Evolutionary conservation across 306 rosid species (phyloP), one percentile per base, ranked within the genome.

Genomic region (Mimosa pudica): DNA sequence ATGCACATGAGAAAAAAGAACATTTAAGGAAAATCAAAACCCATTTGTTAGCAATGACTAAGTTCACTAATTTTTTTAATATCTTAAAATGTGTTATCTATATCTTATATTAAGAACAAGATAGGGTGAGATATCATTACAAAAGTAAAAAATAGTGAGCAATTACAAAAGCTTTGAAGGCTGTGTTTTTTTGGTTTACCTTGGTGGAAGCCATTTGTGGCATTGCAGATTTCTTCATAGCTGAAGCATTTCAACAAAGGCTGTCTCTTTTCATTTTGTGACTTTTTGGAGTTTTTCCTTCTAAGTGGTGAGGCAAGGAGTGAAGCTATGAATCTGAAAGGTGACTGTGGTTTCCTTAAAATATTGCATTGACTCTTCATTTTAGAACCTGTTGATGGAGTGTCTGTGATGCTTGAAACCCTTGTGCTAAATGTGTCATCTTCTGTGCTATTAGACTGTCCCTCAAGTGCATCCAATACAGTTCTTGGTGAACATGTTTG

Each of bases 171-270:
- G 64, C 20, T 58, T 76, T 47, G 12, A 65, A 49, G 74, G 52
- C 11, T 35, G 16, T 71, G 79, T 71, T 75, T 52, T 52, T 52
- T 16, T 24, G 30, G 77, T 73, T 7, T 35, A 93, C 98, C 98
- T 86, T 87, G 90, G 75, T 84, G 93, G 85, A 95, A 95, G 73
- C 80, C 82, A 61, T 85, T 83, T 45, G 97, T 95, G 69, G 98
- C 97, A 81, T 76, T 85, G 80, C 82, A 80, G 75, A 95, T 89
- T 52, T 86, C 90, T 74, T 88, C 82, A 76, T 82, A 89, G 87
- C 87, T 95, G 90, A 91, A 92, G 89, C 98, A 95, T 77, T 86
- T 90, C 46, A 95, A 77, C 65, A 86, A 73, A 49, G 98, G 97
- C 67, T 90, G 89, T 67, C 1, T 62, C 16, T 69, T 84, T 79